Base-by-base conservation (phyloP, 768 basidiomycete genomes). In the Pisolithus sp. region DNA sequence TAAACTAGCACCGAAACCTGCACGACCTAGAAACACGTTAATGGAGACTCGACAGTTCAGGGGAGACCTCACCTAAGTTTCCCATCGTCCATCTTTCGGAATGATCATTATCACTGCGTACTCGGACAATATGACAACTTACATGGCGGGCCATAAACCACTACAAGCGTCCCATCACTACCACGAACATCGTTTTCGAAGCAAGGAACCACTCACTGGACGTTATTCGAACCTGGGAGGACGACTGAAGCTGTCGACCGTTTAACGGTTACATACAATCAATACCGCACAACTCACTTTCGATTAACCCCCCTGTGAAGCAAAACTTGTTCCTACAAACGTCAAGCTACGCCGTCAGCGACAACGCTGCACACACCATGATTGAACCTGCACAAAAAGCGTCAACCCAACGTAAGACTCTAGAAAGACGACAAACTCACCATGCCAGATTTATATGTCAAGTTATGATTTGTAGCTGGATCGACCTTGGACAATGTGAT, bases 291-390 rank as follows among this genome's bases (percentile, higher is more conserved):
- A 3, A 54, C 57, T 20, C 23, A 68, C 66, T 62, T 68, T 82
- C 86, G 48, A 89, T 75, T 46, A 87, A 66, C 39, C 89, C 89
- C 6, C 85, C 85, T 9, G 86, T 88, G 63, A 91, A 90, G 66
- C 87, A 91, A 57, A 93, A 82, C 68, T 83, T 82, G 64, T 83
- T 85, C 78, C 71, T 70, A 49, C 41, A 40, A 4, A 13, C 17
- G 10, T 43, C 17, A 20, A 36, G 60, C 18, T 53, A 26, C 4
- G 12, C 15, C 3, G 13, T 28, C 18, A n/a, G 20, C 34, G 18
- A n/a, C 36, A 2, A 13, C 37, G 0, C 26, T 28, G 20, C 17
- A 46, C 17, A 17, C 34, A 66, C 68, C 68, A 68, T 18, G 66
- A 56, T 53, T 68, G 66, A 46, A 68, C 51, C 66, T 68, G 50